Base-by-base conservation (phyloP, 805 yeast species). In the Cyberlindnera petersonii region DNA sequence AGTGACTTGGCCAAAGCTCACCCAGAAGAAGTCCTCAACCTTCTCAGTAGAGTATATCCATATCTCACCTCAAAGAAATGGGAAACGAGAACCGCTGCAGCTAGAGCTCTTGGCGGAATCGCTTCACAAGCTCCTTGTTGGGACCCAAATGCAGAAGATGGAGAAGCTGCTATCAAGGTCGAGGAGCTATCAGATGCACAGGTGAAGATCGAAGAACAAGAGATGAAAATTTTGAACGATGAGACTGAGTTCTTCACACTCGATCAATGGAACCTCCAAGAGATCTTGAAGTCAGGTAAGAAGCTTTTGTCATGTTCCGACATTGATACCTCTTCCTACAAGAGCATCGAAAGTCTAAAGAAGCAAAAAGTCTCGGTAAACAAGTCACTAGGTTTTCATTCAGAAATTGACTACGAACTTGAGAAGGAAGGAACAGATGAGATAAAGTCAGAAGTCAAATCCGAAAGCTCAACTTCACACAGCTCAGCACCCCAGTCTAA, bases 51-150 rank as follows among this genome's bases (percentile, higher is more conserved):
- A 43, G 95, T 93, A 1, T 86, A 88, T 52, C 98, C 99, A 0
- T 93, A 79, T 58, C 69, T 93, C 42, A 75, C 79, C 53, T 78
- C 87, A 19, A 73, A 70, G 42, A 87, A 82, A 63, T 93, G 99
- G 99, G 99, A 93, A 60, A 89, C 98, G 0, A 74, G 99, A 59
- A 82, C 85, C 1, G 80, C 98, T 1, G 93, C 99, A 1, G 96
- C 97, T 1, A 69, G 87, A 39, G 98, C 98, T 0, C 75, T 93
- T 50, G 98, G 98, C 8, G 95, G 95, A 4, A 88, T 93, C 21
- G 91, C 88, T 4, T 75, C 77, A 31, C 81, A 86, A 60, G 79
- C 89, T 1, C 72, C 74, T 1, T 53, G 68, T 22, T 93, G 98
- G 98, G 87, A 86, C 54, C 98, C 98, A 1, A 85, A 55, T 22